Conservation (phyloP, 495 filamentous ascomycete species). For the Penicillium goetzii region DNA sequence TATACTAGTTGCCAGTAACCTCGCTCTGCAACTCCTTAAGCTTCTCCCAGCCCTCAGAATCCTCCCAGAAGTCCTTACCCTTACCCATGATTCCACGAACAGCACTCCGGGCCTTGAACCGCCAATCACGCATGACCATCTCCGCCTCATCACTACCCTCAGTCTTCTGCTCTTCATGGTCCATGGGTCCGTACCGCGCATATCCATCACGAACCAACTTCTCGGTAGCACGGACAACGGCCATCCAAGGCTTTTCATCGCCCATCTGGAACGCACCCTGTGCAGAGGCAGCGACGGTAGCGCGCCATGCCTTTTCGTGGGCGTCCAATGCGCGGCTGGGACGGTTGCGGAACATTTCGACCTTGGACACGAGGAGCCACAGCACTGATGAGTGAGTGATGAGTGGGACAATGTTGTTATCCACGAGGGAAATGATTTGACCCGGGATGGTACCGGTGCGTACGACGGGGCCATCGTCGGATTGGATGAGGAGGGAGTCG, state of each 20-base stretch:
- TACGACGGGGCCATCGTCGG: slow-evolving; percentile 32
- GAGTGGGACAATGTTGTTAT: slow-evolving; percentile 71
- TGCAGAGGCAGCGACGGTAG: slow-evolving; percentile 55
- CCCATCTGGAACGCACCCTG: slow-evolving; percentile 54
- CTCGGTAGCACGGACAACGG: slow-evolving; percentile 53
- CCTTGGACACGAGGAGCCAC: slow-evolving; percentile 71
- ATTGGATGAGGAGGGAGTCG: slow-evolving; percentile 39
- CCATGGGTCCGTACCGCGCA: slow-evolving; percentile 49
- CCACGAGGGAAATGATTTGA: slow-evolving; percentile 71
- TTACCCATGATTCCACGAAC: slow-evolving; percentile 79
- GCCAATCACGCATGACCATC: slow-evolving; percentile 66
- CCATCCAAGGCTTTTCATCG: slow-evolving; percentile 52
- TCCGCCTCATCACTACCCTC: slow-evolving; percentile 38
- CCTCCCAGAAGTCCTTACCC: slow-evolving; percentile 84
- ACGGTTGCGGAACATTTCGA: slow-evolving; percentile 70
- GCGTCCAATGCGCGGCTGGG: slow-evolving; percentile 74
- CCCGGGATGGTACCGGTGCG: slow-evolving; percentile 51
- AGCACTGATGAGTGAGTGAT: slow-evolving; percentile 78
- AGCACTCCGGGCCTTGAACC: slow-evolving; percentile 83
- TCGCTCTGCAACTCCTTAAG: slow-evolving; percentile 57
- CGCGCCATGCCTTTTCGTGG: slow-evolving; percentile 88
- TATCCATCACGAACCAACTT: slow-evolving; percentile 53
- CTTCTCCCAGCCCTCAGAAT: slow-evolving; percentile 66
- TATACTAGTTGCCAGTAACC: slow-evolving; percentile 40
- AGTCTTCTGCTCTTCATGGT: slow-evolving; percentile 37